phyloP scores from a whole-genome alignment of 2,329 filamentous ascomycete genomes.

The Stagonosporopsis rhizophila region DNA sequence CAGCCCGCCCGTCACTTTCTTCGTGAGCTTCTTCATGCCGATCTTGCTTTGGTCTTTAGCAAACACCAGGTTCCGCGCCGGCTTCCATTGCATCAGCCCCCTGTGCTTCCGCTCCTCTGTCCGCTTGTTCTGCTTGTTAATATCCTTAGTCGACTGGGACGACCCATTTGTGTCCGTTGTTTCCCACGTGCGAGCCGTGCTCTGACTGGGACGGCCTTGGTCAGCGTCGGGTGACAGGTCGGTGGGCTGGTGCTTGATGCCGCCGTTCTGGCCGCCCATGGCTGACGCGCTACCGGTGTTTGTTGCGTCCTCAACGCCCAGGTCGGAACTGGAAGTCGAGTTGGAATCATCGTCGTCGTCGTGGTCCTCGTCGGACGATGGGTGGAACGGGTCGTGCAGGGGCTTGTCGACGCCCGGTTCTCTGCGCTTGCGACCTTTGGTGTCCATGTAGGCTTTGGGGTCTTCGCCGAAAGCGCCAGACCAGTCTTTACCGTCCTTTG shows the following conservation, averaged over 20 bases:
- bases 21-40: conserved; percentile 76
- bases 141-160: conserved; percentile 58
- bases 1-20: conserved; percentile 73
- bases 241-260: conserved; percentile 36
- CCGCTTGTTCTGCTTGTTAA: conserved; percentile 72
- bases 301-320: conserved; percentile 67
- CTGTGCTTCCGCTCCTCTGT: conserved; percentile 82
- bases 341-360: conserved; percentile 46
- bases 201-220: conserved; percentile 33
- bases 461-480: conserved; percentile 84
- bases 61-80: conserved; percentile 83
- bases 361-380: conserved; percentile 52
- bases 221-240: conserved; percentile 36
- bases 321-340: conserved; percentile 55
- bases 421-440: conserved; percentile 60
- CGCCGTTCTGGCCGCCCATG: conserved; percentile 32
- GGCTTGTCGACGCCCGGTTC: conserved; percentile 63
- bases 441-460: conserved; percentile 66
- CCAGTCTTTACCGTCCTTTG: conserved; percentile 84
- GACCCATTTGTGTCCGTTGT: conserved; percentile 28
- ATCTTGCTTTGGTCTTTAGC: conserved; percentile 87
- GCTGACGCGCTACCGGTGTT: conserved; percentile 35
- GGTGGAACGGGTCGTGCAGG: conserved; percentile 59
- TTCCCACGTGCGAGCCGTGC: conserved; percentile 36
- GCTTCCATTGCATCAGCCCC: conserved; percentile 94